phyloP scores from a whole-genome alignment of 495 filamentous ascomycete species.

The Clohesyomyces aquaticus region DNA sequence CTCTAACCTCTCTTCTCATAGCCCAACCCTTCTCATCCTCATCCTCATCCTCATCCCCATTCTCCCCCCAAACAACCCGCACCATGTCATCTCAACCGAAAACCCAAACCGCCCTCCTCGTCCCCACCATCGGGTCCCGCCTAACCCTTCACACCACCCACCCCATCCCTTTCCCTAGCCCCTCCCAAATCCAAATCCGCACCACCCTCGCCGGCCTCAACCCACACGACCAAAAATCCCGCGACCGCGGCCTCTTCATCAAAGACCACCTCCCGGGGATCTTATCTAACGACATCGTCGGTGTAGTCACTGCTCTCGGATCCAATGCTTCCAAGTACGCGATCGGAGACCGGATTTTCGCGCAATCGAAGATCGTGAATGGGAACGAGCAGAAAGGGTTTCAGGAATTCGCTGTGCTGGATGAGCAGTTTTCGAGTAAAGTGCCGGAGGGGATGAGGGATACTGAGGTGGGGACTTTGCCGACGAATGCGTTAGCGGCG shows the following conservation, averaged over 20 bases:
- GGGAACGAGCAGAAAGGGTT: constrained; percentile 19
- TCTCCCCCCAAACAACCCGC: no score
- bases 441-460: constrained; percentile 41
- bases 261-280: constrained; percentile 34
- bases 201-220: constrained; percentile 44
- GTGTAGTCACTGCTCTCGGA: constrained; percentile 41
- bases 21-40: no score
- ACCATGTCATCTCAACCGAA: no score
- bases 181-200: constrained; percentile 40
- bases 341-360: constrained; percentile 36
- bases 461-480: constrained; percentile 43
- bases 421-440: constrained; percentile 28
- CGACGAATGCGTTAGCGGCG: constrained; percentile 39
- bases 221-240: constrained; percentile 42
- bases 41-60: no score
- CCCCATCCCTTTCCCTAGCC: constrained; percentile 39
- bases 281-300: constrained; percentile 41
- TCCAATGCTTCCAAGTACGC: constrained; percentile 32
- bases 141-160: constrained; percentile 9
- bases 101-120: constrained; percentile 31
- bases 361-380: neutral
- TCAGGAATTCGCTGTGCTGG: constrained; percentile 45
- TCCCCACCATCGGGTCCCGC: constrained; percentile 15
- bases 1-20: no score
- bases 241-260: constrained; percentile 44